Conservation (phyloP, 495 filamentous ascomycete genomes). For the Neurospora sp. region DNA sequence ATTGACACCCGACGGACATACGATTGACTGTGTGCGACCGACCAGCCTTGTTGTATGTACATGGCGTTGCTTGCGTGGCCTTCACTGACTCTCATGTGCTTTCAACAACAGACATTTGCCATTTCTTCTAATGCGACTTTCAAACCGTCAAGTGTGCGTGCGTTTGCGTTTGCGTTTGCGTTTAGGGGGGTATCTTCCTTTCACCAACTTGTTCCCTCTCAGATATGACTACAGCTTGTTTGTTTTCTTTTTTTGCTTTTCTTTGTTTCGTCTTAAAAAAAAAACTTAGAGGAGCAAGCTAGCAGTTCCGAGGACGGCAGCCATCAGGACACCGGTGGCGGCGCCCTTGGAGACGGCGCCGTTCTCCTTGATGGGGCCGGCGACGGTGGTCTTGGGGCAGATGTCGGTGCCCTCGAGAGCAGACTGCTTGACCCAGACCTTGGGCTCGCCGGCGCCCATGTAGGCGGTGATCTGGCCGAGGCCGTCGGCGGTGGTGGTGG, state of each 20-base stretch:
- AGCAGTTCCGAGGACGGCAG: constrained; percentile 7
- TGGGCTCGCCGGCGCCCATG: constrained; percentile 17
- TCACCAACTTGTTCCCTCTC: not conserved
- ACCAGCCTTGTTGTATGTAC: not conserved
- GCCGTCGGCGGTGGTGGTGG: constrained; percentile 11
- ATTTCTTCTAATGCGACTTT: not conserved
- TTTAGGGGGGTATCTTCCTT: not conserved
- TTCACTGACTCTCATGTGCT: not conserved
- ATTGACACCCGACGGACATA: not conserved
- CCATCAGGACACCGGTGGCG: constrained; percentile 8
- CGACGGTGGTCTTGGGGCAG: constrained; percentile 12
- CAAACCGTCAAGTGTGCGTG: not conserved
- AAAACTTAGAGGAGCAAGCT: constrained; percentile 11
- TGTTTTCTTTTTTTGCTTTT: not conserved
- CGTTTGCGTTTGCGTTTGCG: too few species aligned
- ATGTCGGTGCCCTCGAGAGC: constrained; percentile 14
- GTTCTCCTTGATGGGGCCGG: not conserved
- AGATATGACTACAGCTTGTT: not conserved
- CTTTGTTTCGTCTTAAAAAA: not conserved
- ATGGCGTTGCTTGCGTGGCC: not conserved
- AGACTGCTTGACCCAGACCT: constrained; percentile 9
- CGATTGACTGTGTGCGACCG: not conserved
- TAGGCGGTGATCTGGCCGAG: constrained; percentile 15
- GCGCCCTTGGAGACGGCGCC: not conserved
- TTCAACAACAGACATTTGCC: not conserved